Conservation (phyloP, 2,329 filamentous ascomycete species). For the Drechslerella coelobrocha region DNA sequence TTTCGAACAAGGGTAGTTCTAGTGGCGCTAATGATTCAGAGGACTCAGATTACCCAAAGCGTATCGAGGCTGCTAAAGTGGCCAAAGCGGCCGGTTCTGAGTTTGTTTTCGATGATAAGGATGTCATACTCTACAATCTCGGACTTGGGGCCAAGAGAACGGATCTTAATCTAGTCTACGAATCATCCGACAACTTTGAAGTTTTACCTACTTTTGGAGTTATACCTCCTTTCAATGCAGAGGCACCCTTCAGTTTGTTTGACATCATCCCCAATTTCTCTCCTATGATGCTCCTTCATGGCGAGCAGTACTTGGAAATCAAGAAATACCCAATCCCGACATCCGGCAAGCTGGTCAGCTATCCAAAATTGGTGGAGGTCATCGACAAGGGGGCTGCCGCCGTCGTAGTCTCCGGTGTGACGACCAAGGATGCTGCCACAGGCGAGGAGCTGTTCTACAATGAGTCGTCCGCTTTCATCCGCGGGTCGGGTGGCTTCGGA, state of each 20-base stretch:
- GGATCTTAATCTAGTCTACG: slow-evolving; percentile 86
- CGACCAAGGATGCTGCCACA: slow-evolving; percentile 81
- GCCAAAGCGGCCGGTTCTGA: slow-evolving; percentile 74
- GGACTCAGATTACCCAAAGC: slow-evolving; percentile 67
- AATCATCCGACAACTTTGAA: slow-evolving; percentile 91
- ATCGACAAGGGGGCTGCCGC: slow-evolving; percentile 94
- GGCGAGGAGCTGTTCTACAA: slow-evolving; percentile 97
- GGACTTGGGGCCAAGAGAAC: slow-evolving; percentile 89
- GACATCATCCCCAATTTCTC: slow-evolving; percentile 94
- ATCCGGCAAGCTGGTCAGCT: slow-evolving; percentile 74
- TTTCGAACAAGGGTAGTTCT: slow-evolving; percentile 72
- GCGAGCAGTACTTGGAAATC: slow-evolving; percentile 97
- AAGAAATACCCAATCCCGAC: slow-evolving; percentile 91
- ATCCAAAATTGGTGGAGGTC: slow-evolving; percentile 85
- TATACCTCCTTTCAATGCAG: slow-evolving; percentile 87
- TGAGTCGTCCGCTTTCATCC: slow-evolving; percentile 89
- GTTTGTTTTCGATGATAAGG: slow-evolving; percentile 83
- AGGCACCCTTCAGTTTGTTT: slow-evolving; percentile 77
- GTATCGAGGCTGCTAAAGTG: slow-evolving; percentile 78
- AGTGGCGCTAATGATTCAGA: slow-evolving; percentile 63
- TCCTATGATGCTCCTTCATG: slow-evolving; percentile 98
- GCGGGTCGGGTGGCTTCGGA: slow-evolving; percentile 88
- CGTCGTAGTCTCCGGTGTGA: slow-evolving; percentile 78
- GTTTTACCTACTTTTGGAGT: slow-evolving; percentile 94
- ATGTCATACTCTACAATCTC: slow-evolving; percentile 93